Evolutionary conservation across 352 stramenopile genomes (phyloP).

Genomic region (Pythium apleroticum): DNA sequence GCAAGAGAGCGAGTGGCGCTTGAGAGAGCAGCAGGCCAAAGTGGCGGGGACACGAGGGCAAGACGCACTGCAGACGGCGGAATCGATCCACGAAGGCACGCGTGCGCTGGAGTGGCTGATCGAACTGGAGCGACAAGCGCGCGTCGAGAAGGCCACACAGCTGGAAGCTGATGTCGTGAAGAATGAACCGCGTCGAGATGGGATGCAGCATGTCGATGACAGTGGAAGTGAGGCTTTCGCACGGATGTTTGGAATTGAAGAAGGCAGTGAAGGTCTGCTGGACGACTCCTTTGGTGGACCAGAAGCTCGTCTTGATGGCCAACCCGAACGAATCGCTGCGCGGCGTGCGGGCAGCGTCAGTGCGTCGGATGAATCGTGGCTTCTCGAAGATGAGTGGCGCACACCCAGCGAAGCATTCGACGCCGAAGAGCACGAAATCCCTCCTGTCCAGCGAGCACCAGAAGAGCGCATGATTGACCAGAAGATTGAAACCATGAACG

Average conservation of each 20-base stretch:
- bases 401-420: background rate
- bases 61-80: slow-evolving; percentile 33
- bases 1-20: slow-evolving; percentile 34
- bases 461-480: slow-evolving; percentile 14
- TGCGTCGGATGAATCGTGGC: slow-evolving; percentile 11
- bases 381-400: background rate
- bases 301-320: background rate
- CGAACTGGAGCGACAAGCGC: slow-evolving; percentile 46
- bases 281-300: background rate
- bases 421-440: background rate
- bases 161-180: background rate
- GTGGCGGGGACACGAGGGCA: slow-evolving; percentile 39
- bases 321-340: slow-evolving; percentile 12
- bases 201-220: slow-evolving; percentile 15
- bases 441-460: background rate
- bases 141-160: slow-evolving; percentile 17
- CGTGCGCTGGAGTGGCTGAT: slow-evolving; percentile 56
- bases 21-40: slow-evolving; percentile 38
- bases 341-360: slow-evolving; percentile 2
- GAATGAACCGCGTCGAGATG: background rate
- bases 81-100: slow-evolving; percentile 37
- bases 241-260: slow-evolving; percentile 43
- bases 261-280: slow-evolving; percentile 21
- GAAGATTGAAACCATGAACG: slow-evolving; percentile 16
- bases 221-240: slow-evolving; percentile 40